phyloP scores from a whole-genome alignment of 192 early-diverging fungal genomes.

The Podila clonocystis region DNA sequence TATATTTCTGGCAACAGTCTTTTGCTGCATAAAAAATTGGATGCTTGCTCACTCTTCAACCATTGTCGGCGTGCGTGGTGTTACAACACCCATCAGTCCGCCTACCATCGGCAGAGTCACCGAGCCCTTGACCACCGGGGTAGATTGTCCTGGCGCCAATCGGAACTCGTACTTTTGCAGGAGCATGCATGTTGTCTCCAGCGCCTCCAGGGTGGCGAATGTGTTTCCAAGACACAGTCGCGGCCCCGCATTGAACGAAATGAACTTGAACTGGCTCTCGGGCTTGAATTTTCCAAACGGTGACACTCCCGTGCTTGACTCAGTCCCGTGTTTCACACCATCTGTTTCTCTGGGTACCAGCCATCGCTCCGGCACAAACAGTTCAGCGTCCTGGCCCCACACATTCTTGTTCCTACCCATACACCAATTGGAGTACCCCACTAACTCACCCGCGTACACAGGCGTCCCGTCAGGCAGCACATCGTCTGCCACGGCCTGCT shows the following conservation, averaged over 20 bases:
- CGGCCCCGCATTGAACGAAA: constrained; percentile 67
- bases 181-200: constrained; percentile 33
- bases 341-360: neutral
- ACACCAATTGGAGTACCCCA: constrained; percentile 53
- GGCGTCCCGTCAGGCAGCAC: constrained; percentile 66
- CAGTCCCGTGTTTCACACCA: neutral
- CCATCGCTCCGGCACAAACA: constrained; percentile 63
- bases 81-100: constrained; percentile 25
- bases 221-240: constrained; percentile 46
- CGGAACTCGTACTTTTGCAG: constrained; percentile 44
- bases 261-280: constrained; percentile 57
- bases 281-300: constrained; percentile 34
- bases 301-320: neutral
- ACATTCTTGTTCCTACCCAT: constrained; percentile 58
- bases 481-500: constrained; percentile 60
- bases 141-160: constrained; percentile 26
- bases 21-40: no score
- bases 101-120: constrained; percentile 42
- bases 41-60: neutral
- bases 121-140: constrained; percentile 10
- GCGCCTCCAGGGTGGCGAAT: constrained; percentile 51
- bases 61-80: neutral
- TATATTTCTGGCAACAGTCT: no score
- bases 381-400: constrained; percentile 51
- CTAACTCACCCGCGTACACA: constrained; percentile 55